A percentile compares a stretch with the other conserved stretches of the same genome.
Conservation (phyloP, 345 rosid species). For the Mallotus nudiflorus region DNA sequence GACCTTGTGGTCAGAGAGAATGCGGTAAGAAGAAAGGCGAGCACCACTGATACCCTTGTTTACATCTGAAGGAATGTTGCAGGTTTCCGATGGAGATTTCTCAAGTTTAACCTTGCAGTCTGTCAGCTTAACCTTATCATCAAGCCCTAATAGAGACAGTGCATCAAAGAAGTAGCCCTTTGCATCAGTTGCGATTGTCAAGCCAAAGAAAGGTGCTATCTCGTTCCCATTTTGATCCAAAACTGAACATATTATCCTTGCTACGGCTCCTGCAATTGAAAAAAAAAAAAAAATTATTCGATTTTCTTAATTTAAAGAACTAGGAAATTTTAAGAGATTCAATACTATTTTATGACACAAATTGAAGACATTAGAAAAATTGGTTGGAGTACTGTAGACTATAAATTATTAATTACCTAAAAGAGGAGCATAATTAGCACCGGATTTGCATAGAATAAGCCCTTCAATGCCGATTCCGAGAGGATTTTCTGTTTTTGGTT, state of each 20-base stretch:
- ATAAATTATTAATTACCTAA: too few species aligned
- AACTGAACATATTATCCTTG: constrained; percentile 16
- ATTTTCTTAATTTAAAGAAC: too few species aligned
- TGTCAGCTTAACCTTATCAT: neutral
- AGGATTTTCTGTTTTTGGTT: constrained; percentile 3
- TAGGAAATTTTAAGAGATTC: too few species aligned
- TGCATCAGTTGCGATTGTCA: constrained; percentile 15
- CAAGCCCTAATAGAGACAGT: neutral
- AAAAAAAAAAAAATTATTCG: too few species aligned
- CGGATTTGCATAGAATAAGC: constrained; percentile 12
- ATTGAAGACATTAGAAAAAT: too few species aligned
- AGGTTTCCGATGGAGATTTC: constrained; percentile 14
- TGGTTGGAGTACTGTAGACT: neutral
- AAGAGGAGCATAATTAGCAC: constrained; percentile 13
- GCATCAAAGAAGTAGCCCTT: constrained; percentile 25
- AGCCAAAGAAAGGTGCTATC: constrained; percentile 6
- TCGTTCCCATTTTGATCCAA: constrained; percentile 14
- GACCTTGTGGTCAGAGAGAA: constrained; percentile 30
- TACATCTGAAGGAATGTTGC: constrained; percentile 43
- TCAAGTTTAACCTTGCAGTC: constrained; percentile 20
- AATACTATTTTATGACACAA: too few species aligned
- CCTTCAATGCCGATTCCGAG: constrained; percentile 14
- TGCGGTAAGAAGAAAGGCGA: constrained; percentile 36
- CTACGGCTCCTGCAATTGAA: constrained; percentile 22
- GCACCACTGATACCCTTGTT: constrained; percentile 52